A percentile compares a stretch with the other conserved stretches of the same genome.
These are phyloP conservation scores for Zygotorulaspora mrakii DNA, from an alignment of 1,139 yeast genomes.

Conservation along the genomic window DNA sequence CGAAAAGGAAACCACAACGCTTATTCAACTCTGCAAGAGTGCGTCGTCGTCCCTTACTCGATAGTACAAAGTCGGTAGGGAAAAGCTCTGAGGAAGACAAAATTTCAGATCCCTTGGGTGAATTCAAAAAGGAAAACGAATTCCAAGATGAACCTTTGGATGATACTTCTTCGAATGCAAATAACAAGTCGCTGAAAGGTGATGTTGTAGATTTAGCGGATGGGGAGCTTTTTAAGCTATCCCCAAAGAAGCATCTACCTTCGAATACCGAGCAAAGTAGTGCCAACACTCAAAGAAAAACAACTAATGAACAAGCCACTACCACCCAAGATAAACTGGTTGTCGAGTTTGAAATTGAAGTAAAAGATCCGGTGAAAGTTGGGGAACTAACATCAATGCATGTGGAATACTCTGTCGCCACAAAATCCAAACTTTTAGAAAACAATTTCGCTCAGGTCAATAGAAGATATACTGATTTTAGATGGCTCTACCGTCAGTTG, in stretches of 20 bases:
- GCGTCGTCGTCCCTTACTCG: slow-evolving; percentile 26
- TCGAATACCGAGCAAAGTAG: slow-evolving; percentile 6
- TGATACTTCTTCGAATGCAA: slow-evolving; percentile 5
- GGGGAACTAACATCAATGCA: slow-evolving; percentile 89
- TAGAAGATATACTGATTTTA: slow-evolving; percentile 77
- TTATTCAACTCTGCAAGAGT: slow-evolving; percentile 28
- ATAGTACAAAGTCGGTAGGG: slow-evolving; percentile 5
- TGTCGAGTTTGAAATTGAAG: slow-evolving; percentile 49
- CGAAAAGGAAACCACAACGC: slow-evolving; percentile 22
- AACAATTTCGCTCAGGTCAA: slow-evolving; percentile 50
- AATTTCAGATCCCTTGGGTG: slow-evolving; percentile 30
- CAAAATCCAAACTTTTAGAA: slow-evolving; percentile 43
- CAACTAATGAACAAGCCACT: background rate
- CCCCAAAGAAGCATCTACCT: slow-evolving; percentile 14
- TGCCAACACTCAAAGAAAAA: background rate
- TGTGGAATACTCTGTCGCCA: slow-evolving; percentile 76
- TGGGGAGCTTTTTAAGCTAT: slow-evolving; percentile 27
- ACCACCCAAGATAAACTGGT: slow-evolving; percentile 6
- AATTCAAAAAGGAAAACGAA: slow-evolving; percentile 24
- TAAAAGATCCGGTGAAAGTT: slow-evolving; percentile 88
- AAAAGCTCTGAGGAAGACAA: slow-evolving; percentile 3
- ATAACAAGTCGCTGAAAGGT: slow-evolving; percentile 4
- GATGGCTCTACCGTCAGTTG: slow-evolving; percentile 85
- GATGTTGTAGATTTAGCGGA: slow-evolving; percentile 27
- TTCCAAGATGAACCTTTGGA: slow-evolving; percentile 22